Percentiles rank a stretch among this genome's conserved stretches.
phyloP scores from a whole-genome alignment of 176 grass and related monocot species.

The Alopecurus myosuroides region DNA sequence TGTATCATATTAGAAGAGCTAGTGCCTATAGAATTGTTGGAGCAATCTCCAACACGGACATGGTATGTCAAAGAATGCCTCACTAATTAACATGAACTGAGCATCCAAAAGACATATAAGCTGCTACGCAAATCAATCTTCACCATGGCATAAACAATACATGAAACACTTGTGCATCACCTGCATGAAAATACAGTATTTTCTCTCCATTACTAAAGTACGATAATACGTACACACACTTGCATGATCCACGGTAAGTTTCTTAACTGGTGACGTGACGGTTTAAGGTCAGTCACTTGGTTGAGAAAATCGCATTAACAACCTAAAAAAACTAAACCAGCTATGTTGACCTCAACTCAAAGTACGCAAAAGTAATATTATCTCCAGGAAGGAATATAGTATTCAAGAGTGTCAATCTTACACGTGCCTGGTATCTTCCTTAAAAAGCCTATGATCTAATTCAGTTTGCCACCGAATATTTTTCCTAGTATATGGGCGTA shows the following conservation, averaged over 20 bases:
- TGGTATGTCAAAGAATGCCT: conserved; percentile 92
- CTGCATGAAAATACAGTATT: not conserved
- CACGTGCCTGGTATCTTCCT: not conserved
- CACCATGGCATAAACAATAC: not conserved
- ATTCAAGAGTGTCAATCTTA: not conserved
- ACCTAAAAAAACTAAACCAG: not conserved
- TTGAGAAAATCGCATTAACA: not conserved
- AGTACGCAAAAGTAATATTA: not conserved
- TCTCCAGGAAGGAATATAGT: not conserved
- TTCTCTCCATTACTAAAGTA: not conserved
- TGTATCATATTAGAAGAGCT: conserved; percentile 60
- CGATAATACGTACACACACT: not conserved
- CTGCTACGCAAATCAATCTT: too few relatives aligned
- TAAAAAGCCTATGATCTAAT: not conserved
- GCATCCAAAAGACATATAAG: conserved; percentile 60
- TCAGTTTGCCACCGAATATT: not conserved
- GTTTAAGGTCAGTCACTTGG: not conserved
- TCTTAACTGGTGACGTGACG: not conserved
- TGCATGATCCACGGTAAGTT: not conserved
- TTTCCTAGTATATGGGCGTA: not conserved
- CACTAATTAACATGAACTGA: conserved; percentile 76
- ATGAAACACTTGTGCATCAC: not conserved
- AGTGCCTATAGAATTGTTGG: conserved; percentile 55
- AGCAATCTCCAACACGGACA: conserved; percentile 68
- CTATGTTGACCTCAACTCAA: not conserved